Evolutionary conservation across 805 yeast species (phyloP).

Genomic region (Candida dajiaensis): DNA sequence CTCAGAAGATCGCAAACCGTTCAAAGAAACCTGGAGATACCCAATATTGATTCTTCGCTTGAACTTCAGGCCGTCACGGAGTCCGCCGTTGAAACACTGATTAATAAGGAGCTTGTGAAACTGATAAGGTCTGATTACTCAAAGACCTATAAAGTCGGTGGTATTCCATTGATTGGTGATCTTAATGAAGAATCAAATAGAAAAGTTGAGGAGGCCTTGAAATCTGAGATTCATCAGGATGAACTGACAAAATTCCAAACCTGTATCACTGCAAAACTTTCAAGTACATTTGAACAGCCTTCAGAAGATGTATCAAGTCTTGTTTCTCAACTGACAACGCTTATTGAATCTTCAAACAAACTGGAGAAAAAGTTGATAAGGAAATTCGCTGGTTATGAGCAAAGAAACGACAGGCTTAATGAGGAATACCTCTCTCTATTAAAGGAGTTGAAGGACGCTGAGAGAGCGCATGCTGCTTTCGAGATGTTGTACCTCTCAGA

Average conservation of each 20-base stretch:
- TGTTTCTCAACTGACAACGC: slow-evolving; percentile 1
- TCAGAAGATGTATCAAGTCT: not conserved
- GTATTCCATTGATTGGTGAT: slow-evolving; percentile 16
- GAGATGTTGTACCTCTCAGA: slow-evolving; percentile 17
- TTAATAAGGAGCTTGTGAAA: slow-evolving; percentile 28
- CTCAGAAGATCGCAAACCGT: slow-evolving; percentile 41
- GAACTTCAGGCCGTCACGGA: not conserved
- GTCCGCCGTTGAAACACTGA: slow-evolving; percentile 1
- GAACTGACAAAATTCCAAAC: slow-evolving; percentile 8
- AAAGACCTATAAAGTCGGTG: slow-evolving; percentile 22
- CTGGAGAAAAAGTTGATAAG: slow-evolving; percentile 10
- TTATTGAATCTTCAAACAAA: slow-evolving; percentile 12
- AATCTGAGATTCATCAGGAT: slow-evolving; percentile 5
- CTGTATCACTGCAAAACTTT: not conserved
- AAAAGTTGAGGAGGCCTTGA: slow-evolving; percentile 8
- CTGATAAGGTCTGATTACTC: slow-evolving; percentile 39
- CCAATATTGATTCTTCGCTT: slow-evolving; percentile 19
- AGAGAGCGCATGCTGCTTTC: slow-evolving; percentile 19
- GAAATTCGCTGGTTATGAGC: not conserved
- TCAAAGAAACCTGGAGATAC: slow-evolving; percentile 39
- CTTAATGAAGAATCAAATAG: slow-evolving; percentile 12
- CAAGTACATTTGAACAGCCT: slow-evolving; percentile 6
- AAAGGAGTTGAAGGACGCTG: slow-evolving; percentile 16
- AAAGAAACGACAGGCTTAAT: slow-evolving; percentile 9
- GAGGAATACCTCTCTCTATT: slow-evolving; percentile 8